Evolutionary conservation across 2,329 filamentous ascomycete species (phyloP), one percentile per base, ranked within the genome.

Genomic region (Penicillium decumbens): DNA sequence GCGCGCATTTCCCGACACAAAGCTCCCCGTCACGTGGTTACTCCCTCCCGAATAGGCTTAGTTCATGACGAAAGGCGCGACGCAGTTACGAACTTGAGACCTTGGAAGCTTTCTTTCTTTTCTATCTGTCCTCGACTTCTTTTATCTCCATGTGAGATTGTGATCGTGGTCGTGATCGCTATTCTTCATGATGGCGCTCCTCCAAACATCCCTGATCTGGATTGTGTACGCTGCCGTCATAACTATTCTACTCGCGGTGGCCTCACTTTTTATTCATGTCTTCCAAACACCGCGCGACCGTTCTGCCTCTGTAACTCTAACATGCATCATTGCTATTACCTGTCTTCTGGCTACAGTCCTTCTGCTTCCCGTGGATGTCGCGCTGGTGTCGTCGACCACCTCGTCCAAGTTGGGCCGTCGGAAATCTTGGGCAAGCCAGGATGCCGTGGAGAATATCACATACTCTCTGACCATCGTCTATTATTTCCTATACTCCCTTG

Each of bases 191-290:
- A 85, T 85, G 82, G 80, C 80, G 43, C 76, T 93, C 67, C 82
- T 96, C 55, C 90, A 95, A 69, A 87, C 87, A 47, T 89, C 88
- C 65, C 79, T 97, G 59, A 97, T 97, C 71, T 98, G 93, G 93
- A 84, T 93, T 54, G 83, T 91, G 46, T 98, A 97, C 70, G 89
- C 86, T 53, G 81, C 92, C 51, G 91, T 88, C 47, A 79, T 97
- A 43, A 84, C 70, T 53, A 74, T 95, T 47, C 82, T 92, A 54
- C 80, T 95, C 44, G 74, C 85, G 57, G 84, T 89, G 50, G 86
- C 91, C 46, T 81, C 85, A 55, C 81, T 95, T 63, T 96, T 95
- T 58, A 89, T 93, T 54, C 92, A 92, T 72, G 82, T 89, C 60
- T 97, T 95, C 79, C 92, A 97, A 69, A 84, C 87, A 9, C 88